These are phyloP conservation scores for Drechslerella dactyloides DNA, from an alignment of 2,329 filamentous ascomycete species.

Conservation along the genomic window DNA sequence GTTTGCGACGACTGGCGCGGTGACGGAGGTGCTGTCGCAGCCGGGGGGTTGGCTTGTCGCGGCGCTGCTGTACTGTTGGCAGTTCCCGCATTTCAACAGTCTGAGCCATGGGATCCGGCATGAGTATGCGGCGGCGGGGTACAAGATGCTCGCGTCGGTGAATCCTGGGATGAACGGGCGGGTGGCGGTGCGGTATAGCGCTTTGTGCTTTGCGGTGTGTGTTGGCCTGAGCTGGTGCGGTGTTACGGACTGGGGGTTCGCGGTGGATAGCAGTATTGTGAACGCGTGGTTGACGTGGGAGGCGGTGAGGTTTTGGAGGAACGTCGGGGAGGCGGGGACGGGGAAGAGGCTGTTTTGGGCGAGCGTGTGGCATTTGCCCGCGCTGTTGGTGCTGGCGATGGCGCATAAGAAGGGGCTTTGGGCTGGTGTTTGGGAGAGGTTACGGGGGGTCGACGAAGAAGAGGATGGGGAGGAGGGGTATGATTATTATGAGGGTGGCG, in stretches of 20 bases:
- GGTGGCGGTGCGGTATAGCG: constrained; percentile 84
- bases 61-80: constrained; percentile 86
- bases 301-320: constrained; percentile 79
- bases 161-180: constrained; percentile 84
- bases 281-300: constrained; percentile 86
- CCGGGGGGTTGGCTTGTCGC: constrained; percentile 87
- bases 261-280: constrained; percentile 77
- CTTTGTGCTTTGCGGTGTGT: constrained; percentile 86
- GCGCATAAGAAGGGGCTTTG: constrained; percentile 93
- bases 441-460: constrained; percentile 67
- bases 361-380: constrained; percentile 93
- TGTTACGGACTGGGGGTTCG: constrained; percentile 85
- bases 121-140: constrained; percentile 77
- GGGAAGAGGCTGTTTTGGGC: constrained; percentile 93
- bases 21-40: constrained; percentile 49
- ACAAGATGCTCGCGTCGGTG: constrained; percentile 80
- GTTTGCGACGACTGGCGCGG: constrained; percentile 63
- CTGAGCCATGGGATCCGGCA: constrained; percentile 86
- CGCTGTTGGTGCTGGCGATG: constrained; percentile 85
- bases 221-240: constrained; percentile 76
- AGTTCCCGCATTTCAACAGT: constrained; percentile 98
- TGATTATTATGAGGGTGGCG: constrained; percentile 45
- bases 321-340: constrained; percentile 74
- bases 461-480: constrained; percentile 64
- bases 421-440: constrained; percentile 76